These are phyloP conservation scores for Amaranthus palmeri DNA, from an alignment of 148 eudicot genomes.

Conservation along the genomic window DNA sequence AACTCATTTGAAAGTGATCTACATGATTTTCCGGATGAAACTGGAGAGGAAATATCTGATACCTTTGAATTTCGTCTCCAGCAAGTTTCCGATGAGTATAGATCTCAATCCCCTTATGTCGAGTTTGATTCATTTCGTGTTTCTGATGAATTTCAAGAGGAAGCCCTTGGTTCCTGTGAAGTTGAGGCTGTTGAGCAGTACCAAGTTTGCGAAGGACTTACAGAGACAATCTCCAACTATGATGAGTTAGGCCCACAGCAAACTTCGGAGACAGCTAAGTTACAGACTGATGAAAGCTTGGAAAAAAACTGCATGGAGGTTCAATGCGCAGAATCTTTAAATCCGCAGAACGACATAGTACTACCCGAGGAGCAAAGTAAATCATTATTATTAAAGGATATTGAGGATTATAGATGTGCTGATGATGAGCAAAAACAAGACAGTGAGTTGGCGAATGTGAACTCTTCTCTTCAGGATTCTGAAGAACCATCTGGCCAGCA, in stretches of 20 bases:
- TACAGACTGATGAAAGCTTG: constrained; percentile 33
- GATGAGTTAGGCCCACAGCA: constrained; percentile 32
- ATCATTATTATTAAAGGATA: constrained; percentile 16
- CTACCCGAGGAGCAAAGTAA: constrained; percentile 27
- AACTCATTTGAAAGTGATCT: constrained; percentile 17
- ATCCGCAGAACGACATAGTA: constrained; percentile 15
- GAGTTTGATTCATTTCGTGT: constrained; percentile 28
- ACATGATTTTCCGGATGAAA: constrained; percentile 12
- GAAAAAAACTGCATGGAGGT: constrained; percentile 75
- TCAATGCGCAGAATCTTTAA: constrained; percentile 60
- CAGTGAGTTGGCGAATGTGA: constrained; percentile 21
- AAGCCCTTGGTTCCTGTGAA: constrained; percentile 22
- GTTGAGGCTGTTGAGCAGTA: constrained; percentile 1
- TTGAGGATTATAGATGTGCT: constrained; percentile 15
- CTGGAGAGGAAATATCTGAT: constrained; percentile 19
- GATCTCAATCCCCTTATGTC: constrained; percentile 21
- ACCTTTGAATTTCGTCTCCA: constrained; percentile 19
- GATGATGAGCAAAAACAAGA: constrained; percentile 22
- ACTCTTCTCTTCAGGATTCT: constrained; percentile 24
- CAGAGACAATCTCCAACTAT: constrained; percentile 19
- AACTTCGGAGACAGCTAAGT: constrained; percentile 37
- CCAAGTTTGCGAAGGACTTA: constrained; percentile 3
- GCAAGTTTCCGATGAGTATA: constrained; percentile 20
- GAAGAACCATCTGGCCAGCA: constrained; percentile 31
- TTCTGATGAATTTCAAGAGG: constrained; percentile 19